These are phyloP conservation scores for Ustilago shanxiensis DNA, from an alignment of 1,284 basidiomycete genomes.

Conservation along the genomic window DNA sequence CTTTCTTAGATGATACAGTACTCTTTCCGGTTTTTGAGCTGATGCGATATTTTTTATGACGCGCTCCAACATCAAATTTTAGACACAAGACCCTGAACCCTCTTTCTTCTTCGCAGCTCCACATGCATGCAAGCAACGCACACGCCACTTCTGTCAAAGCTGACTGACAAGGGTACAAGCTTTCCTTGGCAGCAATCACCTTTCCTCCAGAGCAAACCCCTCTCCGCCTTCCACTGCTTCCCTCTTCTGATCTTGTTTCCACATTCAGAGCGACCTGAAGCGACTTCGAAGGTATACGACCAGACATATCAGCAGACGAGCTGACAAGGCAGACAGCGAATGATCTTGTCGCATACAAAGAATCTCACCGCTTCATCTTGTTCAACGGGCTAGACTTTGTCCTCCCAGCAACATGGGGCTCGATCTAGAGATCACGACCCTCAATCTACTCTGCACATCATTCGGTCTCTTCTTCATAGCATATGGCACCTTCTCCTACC, in stretches of 20 bases:
- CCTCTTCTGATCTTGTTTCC: neutral
- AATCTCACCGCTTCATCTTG: neutral
- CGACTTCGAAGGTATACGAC: too few relatives aligned
- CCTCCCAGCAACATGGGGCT: conserved; percentile 20
- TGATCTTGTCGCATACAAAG: neutral
- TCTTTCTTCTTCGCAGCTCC: neutral
- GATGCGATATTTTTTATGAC: too few relatives aligned
- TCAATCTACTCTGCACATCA: conserved; percentile 50
- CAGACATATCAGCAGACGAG: neutral
- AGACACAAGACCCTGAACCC: conserved; percentile 5
- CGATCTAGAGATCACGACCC: conserved; percentile 37
- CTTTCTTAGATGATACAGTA: too few relatives aligned
- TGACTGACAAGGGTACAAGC: neutral
- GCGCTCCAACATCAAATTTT: neutral
- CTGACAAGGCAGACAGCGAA: neutral
- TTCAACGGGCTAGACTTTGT: conserved; percentile 12
- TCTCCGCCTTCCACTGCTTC: neutral
- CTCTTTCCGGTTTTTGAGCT: neutral
- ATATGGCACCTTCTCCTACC: conserved; percentile 58
- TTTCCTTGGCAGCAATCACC: neutral
- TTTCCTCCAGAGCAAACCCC: neutral
- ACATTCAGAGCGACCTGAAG: too few relatives aligned
- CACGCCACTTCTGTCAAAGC: conserved; percentile 2
- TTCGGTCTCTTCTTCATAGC: conserved; percentile 54
- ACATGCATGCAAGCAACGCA: neutral